Evolutionary conservation across 163 green algal species (phyloP), one percentile per base, ranked within the genome.

Genomic region (Scenedesmus sp.): DNA sequence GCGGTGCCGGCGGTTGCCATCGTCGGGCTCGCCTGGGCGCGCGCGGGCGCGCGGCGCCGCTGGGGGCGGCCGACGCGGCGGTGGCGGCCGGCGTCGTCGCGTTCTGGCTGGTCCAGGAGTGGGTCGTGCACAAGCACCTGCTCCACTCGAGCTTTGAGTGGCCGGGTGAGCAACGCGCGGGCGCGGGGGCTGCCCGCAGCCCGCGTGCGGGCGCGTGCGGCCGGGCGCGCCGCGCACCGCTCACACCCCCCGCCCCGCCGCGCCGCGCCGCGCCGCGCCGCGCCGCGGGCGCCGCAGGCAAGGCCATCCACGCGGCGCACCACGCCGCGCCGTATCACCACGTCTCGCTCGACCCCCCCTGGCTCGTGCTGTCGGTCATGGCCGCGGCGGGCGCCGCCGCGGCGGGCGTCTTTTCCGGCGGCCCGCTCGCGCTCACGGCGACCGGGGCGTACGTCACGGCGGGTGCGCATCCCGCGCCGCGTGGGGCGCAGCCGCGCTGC

Each of bases 71-170:
- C 5, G 53, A 28, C 10, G 53, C 53, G 14, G 53, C 53, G 33
- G 45, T 80, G 1, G 58, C 45, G 11, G 42, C 47, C 31, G 58
- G 36, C 29, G 57, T 71, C 9, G 45, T 70, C 26, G 5, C 17
- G 20, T 39, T 78, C 15, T 83, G 77, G 77, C 53, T 83, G n/a
- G 24, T 71, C 18, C 77, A 83, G 31, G 77, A 83, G 45, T 83
- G 77, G 77, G 47, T 62, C 17, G 70, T 75, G 17, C 77, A 83
- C 60, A 73, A 65, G n/a, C 62, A 48, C 24, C 17, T 83, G 67
- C 66, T 83, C 18, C 77, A 83, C 34, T 63, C 31, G 22, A 47
- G 28, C 6, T 70, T 70, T 24, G 54, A 83, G 2, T 83, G 77
- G 77, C 13, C 67, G 29, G 74, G 74, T 75, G 33, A 64, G 39